Conservation (phyloP, 2,329 filamentous ascomycete genomes). For the Arthrobotrys conoides region DNA sequence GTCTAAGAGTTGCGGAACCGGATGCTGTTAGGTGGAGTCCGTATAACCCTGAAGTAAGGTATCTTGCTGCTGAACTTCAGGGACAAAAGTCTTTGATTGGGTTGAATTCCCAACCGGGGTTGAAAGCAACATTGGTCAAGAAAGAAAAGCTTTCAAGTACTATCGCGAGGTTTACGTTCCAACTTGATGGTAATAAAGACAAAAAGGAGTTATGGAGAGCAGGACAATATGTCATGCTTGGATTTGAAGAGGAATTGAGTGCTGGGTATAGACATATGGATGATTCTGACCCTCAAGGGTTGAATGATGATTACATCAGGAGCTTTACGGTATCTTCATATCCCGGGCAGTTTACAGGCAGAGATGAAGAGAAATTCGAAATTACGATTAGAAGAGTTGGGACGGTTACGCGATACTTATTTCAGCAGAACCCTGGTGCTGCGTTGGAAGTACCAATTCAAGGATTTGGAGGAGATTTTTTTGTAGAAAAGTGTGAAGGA, state of each 20-base stretch:
- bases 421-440: slow-evolving; percentile 71
- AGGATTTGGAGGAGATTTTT: slow-evolving; percentile 80
- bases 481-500: slow-evolving; percentile 66
- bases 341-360: slow-evolving; percentile 67
- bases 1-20: slow-evolving; percentile 74
- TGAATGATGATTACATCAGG: slow-evolving; percentile 87
- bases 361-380: slow-evolving; percentile 72
- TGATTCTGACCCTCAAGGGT: slow-evolving; percentile 80
- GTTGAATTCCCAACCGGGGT: slow-evolving; percentile 61
- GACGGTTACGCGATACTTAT: slow-evolving; percentile 77
- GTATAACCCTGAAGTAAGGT: slow-evolving; percentile 82
- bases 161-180: slow-evolving; percentile 76
- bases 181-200: slow-evolving; percentile 64
- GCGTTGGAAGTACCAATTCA: slow-evolving; percentile 77
- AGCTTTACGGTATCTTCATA: slow-evolving; percentile 84
- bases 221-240: slow-evolving; percentile 83
- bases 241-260: slow-evolving; percentile 79
- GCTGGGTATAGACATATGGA: slow-evolving; percentile 86
- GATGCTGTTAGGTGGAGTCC: slow-evolving; percentile 73
- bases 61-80: slow-evolving; percentile 74
- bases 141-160: slow-evolving; percentile 76
- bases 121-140: slow-evolving; percentile 72
- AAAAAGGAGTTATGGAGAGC: slow-evolving; percentile 71
- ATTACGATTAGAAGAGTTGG: slow-evolving; percentile 81
- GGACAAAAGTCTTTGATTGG: slow-evolving; percentile 30